A percentile compares a stretch with the other conserved stretches of the same genome.
These are phyloP conservation scores for Trifolium subterraneum DNA, from an alignment of 306 rosid genomes.

Conservation along the genomic window DNA sequence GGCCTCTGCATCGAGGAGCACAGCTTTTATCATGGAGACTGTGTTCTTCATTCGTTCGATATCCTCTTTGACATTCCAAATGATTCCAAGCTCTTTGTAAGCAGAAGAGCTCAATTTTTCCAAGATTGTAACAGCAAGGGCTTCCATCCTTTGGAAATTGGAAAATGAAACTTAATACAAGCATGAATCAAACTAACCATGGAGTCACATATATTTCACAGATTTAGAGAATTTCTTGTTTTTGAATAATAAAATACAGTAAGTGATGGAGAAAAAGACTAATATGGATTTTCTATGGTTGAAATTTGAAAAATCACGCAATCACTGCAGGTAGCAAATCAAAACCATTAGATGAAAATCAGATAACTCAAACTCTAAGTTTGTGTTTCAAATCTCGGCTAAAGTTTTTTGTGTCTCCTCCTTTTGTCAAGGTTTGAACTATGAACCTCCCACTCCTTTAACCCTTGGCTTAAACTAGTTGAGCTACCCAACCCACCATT, in stretches of 20 bases:
- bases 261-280: too few relatives aligned
- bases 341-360: not conserved
- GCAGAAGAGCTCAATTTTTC: slow-evolving; percentile 15
- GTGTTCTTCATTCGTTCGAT: slow-evolving; percentile 25
- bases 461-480: too few relatives aligned
- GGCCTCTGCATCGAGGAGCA: slow-evolving; percentile 46
- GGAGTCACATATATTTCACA: not conserved
- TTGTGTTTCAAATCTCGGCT: not conserved
- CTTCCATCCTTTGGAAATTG: slow-evolving; percentile 35
- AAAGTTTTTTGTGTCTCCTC: too few relatives aligned
- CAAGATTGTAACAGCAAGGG: slow-evolving; percentile 29
- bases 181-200: slow-evolving; percentile 13
- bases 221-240: too few relatives aligned
- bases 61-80: slow-evolving; percentile 37
- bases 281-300: too few relatives aligned
- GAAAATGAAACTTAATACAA: not conserved
- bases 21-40: slow-evolving; percentile 22
- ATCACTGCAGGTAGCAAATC: not conserved
- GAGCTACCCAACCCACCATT: too few relatives aligned
- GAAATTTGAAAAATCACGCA: not conserved
- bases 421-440: too few relatives aligned
- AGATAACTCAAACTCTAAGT: not conserved
- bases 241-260: too few relatives aligned
- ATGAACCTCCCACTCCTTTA: not conserved
- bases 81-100: slow-evolving; percentile 21